Evolutionary conservation across 345 rosid genomes (phyloP).

Genomic region (Turritis glabra): DNA sequence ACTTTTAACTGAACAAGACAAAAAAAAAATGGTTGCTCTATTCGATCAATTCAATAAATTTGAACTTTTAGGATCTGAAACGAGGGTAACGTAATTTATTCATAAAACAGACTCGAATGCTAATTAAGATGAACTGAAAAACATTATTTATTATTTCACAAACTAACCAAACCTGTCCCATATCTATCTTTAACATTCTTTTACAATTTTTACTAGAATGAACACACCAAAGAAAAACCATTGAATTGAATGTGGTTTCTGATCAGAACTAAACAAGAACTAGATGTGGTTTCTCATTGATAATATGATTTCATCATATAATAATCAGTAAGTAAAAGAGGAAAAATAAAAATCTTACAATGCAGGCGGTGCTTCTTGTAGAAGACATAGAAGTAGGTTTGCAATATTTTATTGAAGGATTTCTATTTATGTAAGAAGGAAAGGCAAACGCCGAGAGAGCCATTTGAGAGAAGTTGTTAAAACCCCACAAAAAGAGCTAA

Average conservation of each 20-base stretch:
- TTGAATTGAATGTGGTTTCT: no score
- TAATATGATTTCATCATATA: neutral
- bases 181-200: neutral
- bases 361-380: constrained; percentile 32
- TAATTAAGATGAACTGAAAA: no score
- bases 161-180: no score
- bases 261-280: neutral
- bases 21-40: neutral
- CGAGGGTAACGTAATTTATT: no score
- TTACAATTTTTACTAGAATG: neutral
- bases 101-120: no score
- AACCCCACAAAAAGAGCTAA: neutral
- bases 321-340: neutral
- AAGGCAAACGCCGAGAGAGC: constrained; percentile 33
- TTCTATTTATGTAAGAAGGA: constrained; percentile 40
- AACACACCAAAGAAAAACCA: no score
- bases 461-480: neutral
- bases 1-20: neutral
- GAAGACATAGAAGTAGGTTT: constrained; percentile 28
- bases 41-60: neutral
- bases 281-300: neutral
- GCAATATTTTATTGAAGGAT: constrained; percentile 39
- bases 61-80: neutral
- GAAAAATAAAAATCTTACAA: neutral
- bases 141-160: no score